phyloP scores from a whole-genome alignment of 1,284 basidiomycete genomes.

The Ustilago trichophora region DNA sequence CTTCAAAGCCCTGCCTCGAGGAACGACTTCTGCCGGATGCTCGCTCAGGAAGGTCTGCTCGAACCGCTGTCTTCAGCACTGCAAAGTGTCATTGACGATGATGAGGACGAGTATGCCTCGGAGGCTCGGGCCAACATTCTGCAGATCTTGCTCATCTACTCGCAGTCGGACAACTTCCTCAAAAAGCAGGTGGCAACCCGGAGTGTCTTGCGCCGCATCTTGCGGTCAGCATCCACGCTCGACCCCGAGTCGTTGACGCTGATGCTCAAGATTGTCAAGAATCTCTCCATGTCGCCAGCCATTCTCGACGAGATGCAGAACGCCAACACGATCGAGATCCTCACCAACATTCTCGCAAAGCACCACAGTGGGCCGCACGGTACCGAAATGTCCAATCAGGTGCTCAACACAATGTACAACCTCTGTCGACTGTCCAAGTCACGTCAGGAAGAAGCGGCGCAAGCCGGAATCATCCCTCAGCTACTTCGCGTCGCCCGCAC shows the following conservation, averaged over 20 bases:
- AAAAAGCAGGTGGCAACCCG: slow-evolving; percentile 88
- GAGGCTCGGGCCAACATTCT: slow-evolving; percentile 88
- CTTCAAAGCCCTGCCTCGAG: slow-evolving; percentile 90
- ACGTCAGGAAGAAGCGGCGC: slow-evolving; percentile 90
- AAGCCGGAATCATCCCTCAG: slow-evolving; percentile 90
- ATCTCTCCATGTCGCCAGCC: slow-evolving; percentile 84
- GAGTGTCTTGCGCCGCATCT: slow-evolving; percentile 85
- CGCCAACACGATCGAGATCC: slow-evolving; percentile 89
- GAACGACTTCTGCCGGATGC: slow-evolving; percentile 98
- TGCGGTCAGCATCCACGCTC: slow-evolving; percentile 20
- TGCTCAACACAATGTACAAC: slow-evolving; percentile 63
- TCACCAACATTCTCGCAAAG: slow-evolving; percentile 83
- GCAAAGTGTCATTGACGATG: slow-evolving; percentile 82
- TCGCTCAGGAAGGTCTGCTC: slow-evolving; percentile 90
- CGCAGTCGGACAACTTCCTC: slow-evolving; percentile 90
- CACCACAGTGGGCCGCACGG: slow-evolving; percentile 80
- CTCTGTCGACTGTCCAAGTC: slow-evolving; percentile 60
- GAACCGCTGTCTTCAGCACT: slow-evolving; percentile 91
- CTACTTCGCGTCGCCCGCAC: slow-evolving; percentile 86
- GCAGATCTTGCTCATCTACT: slow-evolving; percentile 88
- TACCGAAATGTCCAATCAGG: slow-evolving; percentile 70
- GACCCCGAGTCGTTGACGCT: slow-evolving; percentile 84
- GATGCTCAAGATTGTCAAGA: slow-evolving; percentile 93
- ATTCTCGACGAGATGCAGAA: slow-evolving; percentile 93
- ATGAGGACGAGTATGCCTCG: slow-evolving; percentile 71